phyloP scores from a whole-genome alignment of 805 yeast genomes.

The Kazachstania psychrophila region DNA sequence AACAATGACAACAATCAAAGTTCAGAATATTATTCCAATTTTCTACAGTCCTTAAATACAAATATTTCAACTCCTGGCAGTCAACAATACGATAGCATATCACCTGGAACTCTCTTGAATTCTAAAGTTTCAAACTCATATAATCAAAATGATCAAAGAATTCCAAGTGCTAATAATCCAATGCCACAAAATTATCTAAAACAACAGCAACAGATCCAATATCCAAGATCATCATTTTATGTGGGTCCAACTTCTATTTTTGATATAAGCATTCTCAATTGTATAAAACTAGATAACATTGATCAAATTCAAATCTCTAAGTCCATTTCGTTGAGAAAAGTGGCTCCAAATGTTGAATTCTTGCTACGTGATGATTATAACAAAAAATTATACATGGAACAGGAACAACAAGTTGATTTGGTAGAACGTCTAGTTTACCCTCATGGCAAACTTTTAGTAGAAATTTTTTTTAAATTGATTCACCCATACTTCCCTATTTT shows the following conservation, averaged over 20 bases:
- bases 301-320: conserved; percentile 73
- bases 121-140: background rate
- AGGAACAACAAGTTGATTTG: conserved; percentile 71
- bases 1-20: background rate
- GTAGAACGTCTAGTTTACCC: conserved; percentile 87
- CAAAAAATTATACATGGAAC: conserved; percentile 53
- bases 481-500: conserved; percentile 89
- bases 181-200: background rate
- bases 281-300: conserved; percentile 54
- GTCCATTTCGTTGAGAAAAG: conserved; percentile 63
- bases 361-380: conserved; percentile 73
- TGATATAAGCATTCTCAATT: conserved; percentile 60
- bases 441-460: conserved; percentile 73
- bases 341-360: conserved; percentile 67
- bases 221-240: conserved; percentile 81
- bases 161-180: background rate
- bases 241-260: conserved; percentile 84
- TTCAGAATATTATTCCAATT: conserved; percentile 18
- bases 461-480: conserved; percentile 71
- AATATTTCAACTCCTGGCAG: conserved; percentile 7
- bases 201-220: conserved; percentile 40
- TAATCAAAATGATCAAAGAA: conserved; percentile 1
- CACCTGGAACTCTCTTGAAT: background rate
- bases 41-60: conserved; percentile 18
- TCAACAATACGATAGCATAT: background rate